Evolutionary conservation across 2,329 filamentous ascomycete species (phyloP).

Genomic region (Pyrenochaeta sp.): DNA sequence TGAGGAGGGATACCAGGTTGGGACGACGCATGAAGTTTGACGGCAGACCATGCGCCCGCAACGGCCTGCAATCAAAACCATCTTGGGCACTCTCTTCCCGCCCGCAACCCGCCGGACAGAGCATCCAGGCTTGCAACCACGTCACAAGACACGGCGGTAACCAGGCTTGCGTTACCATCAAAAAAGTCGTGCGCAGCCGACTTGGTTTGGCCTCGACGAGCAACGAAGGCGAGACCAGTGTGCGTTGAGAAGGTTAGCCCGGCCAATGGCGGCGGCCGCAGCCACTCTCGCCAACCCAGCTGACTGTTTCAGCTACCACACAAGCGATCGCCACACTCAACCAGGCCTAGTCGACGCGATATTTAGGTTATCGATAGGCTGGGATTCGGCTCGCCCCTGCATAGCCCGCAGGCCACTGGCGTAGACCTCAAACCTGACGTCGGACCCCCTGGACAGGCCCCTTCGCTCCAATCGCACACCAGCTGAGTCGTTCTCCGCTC

Average conservation of each 20-base stretch:
- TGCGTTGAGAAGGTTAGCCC: constrained; percentile 18
- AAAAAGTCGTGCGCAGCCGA: constrained; percentile 8
- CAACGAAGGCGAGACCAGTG: constrained; percentile 13
- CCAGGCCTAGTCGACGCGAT: constrained; percentile 11
- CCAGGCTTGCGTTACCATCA: constrained; percentile 15
- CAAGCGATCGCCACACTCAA: constrained; percentile 27
- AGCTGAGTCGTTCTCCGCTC: constrained; percentile 25
- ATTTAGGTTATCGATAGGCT: constrained; percentile 34
- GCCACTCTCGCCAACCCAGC: constrained; percentile 9
- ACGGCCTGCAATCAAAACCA: constrained; percentile 24
- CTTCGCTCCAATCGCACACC: constrained; percentile 22
- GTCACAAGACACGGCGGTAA: constrained; percentile 29
- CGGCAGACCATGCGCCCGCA: constrained; percentile 13
- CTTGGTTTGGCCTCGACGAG: constrained; percentile 23
- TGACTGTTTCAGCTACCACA: constrained; percentile 32
- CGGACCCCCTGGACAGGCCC: constrained; percentile 25
- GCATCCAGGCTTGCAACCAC: constrained; percentile 16
- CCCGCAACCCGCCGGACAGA: background rate
- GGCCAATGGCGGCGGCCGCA: constrained; percentile 24
- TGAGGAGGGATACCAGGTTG: constrained; percentile 18
- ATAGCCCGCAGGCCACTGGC: constrained; percentile 20
- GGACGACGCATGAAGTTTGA: constrained; percentile 24
- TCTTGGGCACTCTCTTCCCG: constrained; percentile 2
- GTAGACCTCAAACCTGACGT: constrained; percentile 25
- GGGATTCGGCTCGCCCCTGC: constrained; percentile 21